Base-by-base conservation (phyloP, 2,329 filamentous ascomycete genomes). In the Alternaria solani region DNA sequence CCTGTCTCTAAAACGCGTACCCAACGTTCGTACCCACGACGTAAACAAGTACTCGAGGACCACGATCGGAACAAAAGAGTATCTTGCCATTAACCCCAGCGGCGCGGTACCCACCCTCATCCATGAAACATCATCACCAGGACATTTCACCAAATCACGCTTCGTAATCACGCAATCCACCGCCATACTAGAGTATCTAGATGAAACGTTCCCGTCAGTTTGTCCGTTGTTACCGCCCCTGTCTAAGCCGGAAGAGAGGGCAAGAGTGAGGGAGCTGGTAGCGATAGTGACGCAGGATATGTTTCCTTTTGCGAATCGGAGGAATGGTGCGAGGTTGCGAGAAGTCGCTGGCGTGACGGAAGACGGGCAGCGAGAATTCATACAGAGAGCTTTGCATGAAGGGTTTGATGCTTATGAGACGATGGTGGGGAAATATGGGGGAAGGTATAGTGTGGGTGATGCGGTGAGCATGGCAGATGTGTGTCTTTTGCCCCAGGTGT, bases 251-350 rank as follows among this genome's bases (percentile, higher is more conserved):
- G 69, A 64, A 0, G 70, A 65, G 0, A 81, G 87, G 18, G 86
- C 87, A 0, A 70, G 75, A 3, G 85, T 87, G 0, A 83, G 87
- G 16, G 81, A 83, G 4, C 75, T 90, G 8, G 81, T 83, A 4
- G 70, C 78, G 52, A 85, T 89, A n/a, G 76, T 89, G 28, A 81
- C 81, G 6, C 79, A 80, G 28, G 88, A 90, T 62, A 80, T 84
- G 5, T 88, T 89, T 73, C 87, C 88, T 6, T 81, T 87, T 1
- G 88, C 87, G 1, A 89, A 89, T 65, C 72, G 86, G 18, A 79
- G 82, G 8, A 82, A 88, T 38, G 79, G 87, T 65, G 81, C 82
- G 47, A 79, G 81, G 0, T 78, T 89, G 2, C 0, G 82, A 81
- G 0, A 78, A 75, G 1, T 81, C 80, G 41, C 30, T 23, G 1